phyloP scores from a whole-genome alignment of 2,329 filamentous ascomycete species.

The Fusarium piperis region DNA sequence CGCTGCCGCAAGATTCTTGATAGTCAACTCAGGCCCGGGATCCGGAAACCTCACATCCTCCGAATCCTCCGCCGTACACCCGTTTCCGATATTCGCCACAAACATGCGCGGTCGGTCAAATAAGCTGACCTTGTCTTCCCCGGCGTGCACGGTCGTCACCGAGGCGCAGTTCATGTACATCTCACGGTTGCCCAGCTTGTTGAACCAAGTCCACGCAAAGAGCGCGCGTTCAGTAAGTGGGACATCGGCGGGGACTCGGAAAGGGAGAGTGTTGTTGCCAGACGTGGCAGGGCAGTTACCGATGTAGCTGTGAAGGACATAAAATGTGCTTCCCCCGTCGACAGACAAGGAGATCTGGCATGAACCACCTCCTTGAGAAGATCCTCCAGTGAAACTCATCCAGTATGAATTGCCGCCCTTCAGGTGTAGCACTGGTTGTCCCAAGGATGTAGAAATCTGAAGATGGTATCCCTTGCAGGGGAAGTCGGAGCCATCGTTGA shows the following conservation, averaged over 20 bases:
- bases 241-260: conserved; percentile 63
- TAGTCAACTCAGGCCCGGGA: conserved; percentile 64
- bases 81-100: conserved; percentile 69
- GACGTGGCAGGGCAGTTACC: conserved; percentile 46
- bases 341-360: conserved; percentile 72
- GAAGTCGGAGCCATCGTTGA: conserved; percentile 69
- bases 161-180: conserved; percentile 78
- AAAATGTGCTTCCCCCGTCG: conserved; percentile 67
- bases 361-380: conserved; percentile 66
- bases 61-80: conserved; percentile 64
- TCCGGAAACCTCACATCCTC: conserved; percentile 70
- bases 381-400: conserved; percentile 63
- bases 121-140: conserved; percentile 9
- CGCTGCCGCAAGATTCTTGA: conserved; percentile 9
- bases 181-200: conserved; percentile 70
- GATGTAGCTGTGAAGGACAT: conserved; percentile 55
- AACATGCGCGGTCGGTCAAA: conserved; percentile 69
- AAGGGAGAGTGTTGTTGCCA: conserved; percentile 46
- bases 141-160: conserved; percentile 56
- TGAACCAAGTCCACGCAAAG: conserved; percentile 72
- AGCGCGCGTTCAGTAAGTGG: conserved; percentile 59
- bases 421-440: conserved; percentile 61
- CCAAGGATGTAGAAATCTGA: conserved; percentile 41
- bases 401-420: conserved; percentile 61
- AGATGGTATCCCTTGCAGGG: conserved; percentile 74